phyloP scores from a whole-genome alignment of 352 stramenopile species.

The Phytophthora foliorum region DNA sequence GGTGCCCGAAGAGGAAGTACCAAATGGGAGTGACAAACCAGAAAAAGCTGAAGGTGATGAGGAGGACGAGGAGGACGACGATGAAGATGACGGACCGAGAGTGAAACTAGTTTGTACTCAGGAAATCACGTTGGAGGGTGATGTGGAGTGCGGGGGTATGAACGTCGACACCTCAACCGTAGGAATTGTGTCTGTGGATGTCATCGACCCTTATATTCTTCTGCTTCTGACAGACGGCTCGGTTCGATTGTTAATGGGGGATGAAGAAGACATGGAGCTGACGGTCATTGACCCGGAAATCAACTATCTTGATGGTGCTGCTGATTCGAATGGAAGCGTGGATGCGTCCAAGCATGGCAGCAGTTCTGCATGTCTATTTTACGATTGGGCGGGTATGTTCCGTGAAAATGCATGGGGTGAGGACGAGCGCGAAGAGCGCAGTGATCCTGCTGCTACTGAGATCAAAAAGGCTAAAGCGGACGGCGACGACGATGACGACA shows the following conservation, averaged over 20 bases:
- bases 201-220: slow-evolving; percentile 88
- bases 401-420: slow-evolving; percentile 67
- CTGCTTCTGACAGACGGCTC: slow-evolving; percentile 84
- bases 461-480: slow-evolving; percentile 20
- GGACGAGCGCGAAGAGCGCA: slow-evolving; percentile 51
- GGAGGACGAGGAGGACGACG: slow-evolving; percentile 50
- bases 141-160: slow-evolving; percentile 86
- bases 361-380: slow-evolving; percentile 82
- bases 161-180: slow-evolving; percentile 81
- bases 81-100: slow-evolving; percentile 67
- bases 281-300: slow-evolving; percentile 84
- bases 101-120: slow-evolving; percentile 84
- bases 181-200: slow-evolving; percentile 84
- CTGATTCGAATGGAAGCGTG: slow-evolving; percentile 39
- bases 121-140: slow-evolving; percentile 84
- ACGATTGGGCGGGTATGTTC: slow-evolving; percentile 89
- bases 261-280: slow-evolving; percentile 85
- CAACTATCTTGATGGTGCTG: slow-evolving; percentile 52
- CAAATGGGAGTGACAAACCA: slow-evolving; percentile 30
- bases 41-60: slow-evolving; percentile 21
- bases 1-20: slow-evolving; percentile 47
- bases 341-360: slow-evolving; percentile 49
- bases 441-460: slow-evolving; percentile 17
- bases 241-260: slow-evolving; percentile 82
- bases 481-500: slow-evolving; percentile 73